These are phyloP conservation scores for Mycena crocata DNA, from an alignment of 768 basidiomycete species.

Conservation along the genomic window DNA sequence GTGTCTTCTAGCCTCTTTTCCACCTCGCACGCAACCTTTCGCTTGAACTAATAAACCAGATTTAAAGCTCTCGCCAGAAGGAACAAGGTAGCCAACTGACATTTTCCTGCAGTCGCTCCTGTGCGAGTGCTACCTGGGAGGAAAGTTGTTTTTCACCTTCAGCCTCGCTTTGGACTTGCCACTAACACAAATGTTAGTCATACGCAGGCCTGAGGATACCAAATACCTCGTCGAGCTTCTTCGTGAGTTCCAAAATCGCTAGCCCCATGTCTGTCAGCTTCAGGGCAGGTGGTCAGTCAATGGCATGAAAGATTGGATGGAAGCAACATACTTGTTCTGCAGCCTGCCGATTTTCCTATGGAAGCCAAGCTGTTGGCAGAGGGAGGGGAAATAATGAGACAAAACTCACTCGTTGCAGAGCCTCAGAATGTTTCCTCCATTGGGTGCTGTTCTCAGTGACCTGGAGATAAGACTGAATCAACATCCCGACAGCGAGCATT, in stretches of 20 bases:
- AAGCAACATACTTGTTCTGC: background rate
- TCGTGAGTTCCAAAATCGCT: background rate
- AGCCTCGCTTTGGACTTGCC: background rate
- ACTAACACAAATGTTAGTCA: background rate
- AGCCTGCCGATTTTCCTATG: background rate
- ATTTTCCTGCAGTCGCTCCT: background rate
- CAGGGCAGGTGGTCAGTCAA: background rate
- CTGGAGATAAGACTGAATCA: background rate
- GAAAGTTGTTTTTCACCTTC: background rate
- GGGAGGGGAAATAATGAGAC: background rate
- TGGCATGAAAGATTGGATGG: background rate
- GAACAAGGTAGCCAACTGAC: background rate
- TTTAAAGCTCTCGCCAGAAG: background rate
- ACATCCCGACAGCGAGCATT: background rate
- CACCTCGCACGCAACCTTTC: background rate
- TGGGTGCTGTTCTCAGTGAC: background rate
- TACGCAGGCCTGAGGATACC: background rate
- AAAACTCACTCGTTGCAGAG: background rate
- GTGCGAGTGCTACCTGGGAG: background rate
- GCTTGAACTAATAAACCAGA: background rate
- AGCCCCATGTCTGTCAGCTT: background rate
- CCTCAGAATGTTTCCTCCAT: background rate
- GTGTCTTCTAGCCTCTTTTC: background rate
- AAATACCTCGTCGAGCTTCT: background rate
- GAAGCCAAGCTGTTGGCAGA: background rate